Percentiles rank a stretch among this genome's conserved stretches.
Conservation (phyloP, 805 yeast species). For the Diddensiella santjacobensis region DNA sequence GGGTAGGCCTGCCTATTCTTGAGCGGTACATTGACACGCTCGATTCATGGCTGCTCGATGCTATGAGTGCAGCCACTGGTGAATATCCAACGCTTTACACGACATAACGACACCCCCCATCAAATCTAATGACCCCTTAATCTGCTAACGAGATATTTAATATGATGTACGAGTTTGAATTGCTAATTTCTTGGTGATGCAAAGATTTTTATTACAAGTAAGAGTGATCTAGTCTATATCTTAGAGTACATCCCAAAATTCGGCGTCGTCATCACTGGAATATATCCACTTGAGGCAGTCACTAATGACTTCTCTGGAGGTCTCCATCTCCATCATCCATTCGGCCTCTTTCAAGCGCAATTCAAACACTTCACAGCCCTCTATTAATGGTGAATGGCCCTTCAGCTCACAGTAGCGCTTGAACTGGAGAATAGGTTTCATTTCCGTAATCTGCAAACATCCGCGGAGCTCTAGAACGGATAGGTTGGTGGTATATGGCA, state of each 20-base stretch:
- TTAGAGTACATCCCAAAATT: background rate
- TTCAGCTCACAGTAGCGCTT: conserved; percentile 39
- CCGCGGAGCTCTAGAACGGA: conserved; percentile 76
- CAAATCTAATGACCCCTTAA: no score
- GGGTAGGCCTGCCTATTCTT: background rate
- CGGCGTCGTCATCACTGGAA: conserved; percentile 21
- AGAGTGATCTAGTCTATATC: no score
- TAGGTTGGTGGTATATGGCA: conserved; percentile 53
- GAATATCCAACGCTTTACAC: background rate
- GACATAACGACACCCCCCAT: background rate
- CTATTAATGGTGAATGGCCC: conserved; percentile 57
- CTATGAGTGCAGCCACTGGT: background rate
- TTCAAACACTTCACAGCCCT: conserved; percentile 72
- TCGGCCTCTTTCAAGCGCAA: conserved; percentile 58
- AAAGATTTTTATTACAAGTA: no score
- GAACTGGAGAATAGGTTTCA: conserved; percentile 65
- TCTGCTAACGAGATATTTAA: no score
- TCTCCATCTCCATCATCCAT: conserved; percentile 49
- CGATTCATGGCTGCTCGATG: background rate
- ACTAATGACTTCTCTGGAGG: conserved; percentile 52
- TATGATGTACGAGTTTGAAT: no score
- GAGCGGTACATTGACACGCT: background rate
- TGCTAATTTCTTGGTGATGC: no score
- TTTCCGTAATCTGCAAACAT: conserved; percentile 51
- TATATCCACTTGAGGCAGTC: conserved; percentile 55